Percentiles rank a stretch among this genome's conserved stretches.
Conservation (phyloP, 2,329 filamentous ascomycete genomes). For the Aspergillus pseudonomiae region DNA sequence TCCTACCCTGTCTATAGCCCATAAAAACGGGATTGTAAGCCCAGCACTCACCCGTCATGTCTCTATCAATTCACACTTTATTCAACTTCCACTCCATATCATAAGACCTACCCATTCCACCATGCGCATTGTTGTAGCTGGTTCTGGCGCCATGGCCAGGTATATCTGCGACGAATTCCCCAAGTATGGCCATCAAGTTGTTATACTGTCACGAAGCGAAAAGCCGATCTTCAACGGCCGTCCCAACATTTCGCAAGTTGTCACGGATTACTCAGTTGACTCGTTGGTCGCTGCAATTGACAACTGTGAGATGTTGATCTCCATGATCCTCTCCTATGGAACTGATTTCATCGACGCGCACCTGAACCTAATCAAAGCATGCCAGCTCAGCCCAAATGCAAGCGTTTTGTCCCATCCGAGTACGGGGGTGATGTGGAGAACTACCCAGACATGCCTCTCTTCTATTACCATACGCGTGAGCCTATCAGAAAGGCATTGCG, state of each 20-base stretch:
- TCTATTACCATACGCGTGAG: not conserved
- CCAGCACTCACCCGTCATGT: not conserved
- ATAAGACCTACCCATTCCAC: not conserved
- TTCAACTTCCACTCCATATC: not conserved
- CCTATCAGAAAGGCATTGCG: constrained; percentile 1
- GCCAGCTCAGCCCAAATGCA: not conserved
- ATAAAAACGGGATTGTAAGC: not conserved
- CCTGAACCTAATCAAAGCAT: not conserved
- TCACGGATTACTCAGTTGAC: not conserved
- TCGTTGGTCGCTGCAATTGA: not conserved
- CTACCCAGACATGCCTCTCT: not conserved
- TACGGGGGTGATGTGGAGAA: not conserved
- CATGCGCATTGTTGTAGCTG: constrained; percentile 11
- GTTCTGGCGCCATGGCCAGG: constrained; percentile 11
- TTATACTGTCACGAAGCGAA: constrained; percentile 9
- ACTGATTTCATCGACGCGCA: not conserved
- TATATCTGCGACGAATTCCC: constrained; percentile 15
- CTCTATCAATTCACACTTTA: not conserved
- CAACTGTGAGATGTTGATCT: not conserved
- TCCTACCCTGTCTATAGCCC: not conserved
- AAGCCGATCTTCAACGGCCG: not conserved
- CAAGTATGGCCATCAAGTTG: constrained; percentile 2
- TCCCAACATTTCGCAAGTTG: not conserved
- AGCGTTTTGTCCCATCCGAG: not conserved
- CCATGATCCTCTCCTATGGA: not conserved